Percentiles rank a stretch among this genome's conserved stretches.
phyloP scores from a whole-genome alignment of 75 land plant species.

The Pinus albicaulis region DNA sequence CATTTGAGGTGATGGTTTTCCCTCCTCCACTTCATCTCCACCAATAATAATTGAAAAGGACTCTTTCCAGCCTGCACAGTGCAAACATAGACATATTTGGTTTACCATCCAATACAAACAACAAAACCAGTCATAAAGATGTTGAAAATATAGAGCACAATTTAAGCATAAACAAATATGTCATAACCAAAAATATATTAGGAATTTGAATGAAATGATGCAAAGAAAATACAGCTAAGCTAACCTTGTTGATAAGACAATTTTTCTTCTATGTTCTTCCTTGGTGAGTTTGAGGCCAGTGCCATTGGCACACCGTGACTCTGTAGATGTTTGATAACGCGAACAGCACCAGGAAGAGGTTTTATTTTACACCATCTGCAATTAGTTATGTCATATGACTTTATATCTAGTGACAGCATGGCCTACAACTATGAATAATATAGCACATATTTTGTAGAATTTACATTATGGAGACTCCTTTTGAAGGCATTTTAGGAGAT shows the following conservation, averaged over 20 bases:
- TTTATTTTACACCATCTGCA: constrained; percentile 66
- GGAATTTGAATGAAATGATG: not conserved
- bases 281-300: constrained; percentile 85
- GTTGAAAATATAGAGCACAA: not conserved
- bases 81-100: not conserved
- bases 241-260: constrained; percentile 71
- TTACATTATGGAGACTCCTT: too few species aligned
- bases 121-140: not conserved
- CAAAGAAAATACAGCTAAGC: not conserved
- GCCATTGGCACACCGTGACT: constrained; percentile 66
- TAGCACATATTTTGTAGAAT: too few species aligned
- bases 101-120: not conserved
- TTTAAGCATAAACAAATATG: not conserved
- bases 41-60: constrained; percentile 76
- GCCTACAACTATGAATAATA: too few species aligned
- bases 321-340: constrained; percentile 69
- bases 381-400: not conserved
- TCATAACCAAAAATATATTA: not conserved
- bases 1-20: constrained; percentile 98
- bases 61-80: constrained; percentile 82
- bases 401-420: too few species aligned
- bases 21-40: constrained; percentile 83
- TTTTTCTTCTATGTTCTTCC: constrained; percentile 53
- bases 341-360: constrained; percentile 81
- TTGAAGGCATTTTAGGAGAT: too few species aligned